Conservation (phyloP, 345 rosid species). For the Excoecaria cochinchinensis region DNA sequence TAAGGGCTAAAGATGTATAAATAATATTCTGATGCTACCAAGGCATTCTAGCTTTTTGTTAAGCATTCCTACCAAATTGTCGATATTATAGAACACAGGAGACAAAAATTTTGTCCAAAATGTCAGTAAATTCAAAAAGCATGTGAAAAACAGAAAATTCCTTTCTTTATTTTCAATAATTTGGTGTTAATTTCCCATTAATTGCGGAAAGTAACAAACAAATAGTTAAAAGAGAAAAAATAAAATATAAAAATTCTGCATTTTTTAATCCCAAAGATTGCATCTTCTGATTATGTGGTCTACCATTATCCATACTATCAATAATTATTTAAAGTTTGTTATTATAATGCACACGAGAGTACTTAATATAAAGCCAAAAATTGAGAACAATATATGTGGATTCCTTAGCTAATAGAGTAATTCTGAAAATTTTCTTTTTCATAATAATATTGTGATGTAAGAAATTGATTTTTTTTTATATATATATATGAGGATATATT, state of each 20-base stretch:
- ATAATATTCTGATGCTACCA: no score
- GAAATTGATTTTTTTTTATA: no score
- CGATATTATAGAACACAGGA: neutral
- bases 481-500: no score
- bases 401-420: no score
- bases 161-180: neutral
- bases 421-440: no score
- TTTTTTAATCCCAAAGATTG: neutral
- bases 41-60: neutral
- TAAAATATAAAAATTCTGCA: neutral
- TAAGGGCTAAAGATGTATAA: neutral
- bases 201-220: neutral
- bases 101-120: neutral
- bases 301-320: conserved; percentile 1
- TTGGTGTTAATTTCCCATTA: neutral
- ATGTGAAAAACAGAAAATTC: neutral
- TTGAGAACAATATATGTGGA: no score
- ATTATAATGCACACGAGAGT: no score
- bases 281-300: conserved; percentile 2
- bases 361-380: no score
- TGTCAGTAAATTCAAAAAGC: neutral
- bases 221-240: neutral
- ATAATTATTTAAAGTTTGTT: neutral
- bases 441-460: no score
- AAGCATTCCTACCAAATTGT: neutral